Evolutionary conservation across 176 grass and related monocot species (phyloP).

Genomic region (Elymus sibiricus): DNA sequence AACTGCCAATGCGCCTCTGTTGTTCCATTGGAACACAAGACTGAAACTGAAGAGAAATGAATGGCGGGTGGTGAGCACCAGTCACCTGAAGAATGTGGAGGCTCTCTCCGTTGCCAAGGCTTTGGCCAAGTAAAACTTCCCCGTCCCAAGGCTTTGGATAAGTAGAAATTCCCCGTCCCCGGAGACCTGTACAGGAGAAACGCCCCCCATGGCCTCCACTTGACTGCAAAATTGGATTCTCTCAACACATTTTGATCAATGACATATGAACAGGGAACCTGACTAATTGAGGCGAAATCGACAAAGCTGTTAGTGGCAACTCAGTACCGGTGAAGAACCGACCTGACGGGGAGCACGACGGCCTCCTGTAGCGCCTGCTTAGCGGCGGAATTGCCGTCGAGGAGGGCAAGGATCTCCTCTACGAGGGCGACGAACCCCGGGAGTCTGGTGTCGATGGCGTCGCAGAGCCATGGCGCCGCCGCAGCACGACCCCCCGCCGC

Average conservation of each 20-base stretch:
- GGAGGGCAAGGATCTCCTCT: conserved; percentile 34
- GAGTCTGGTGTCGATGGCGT: background rate
- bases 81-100: conserved; percentile 79
- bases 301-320: background rate
- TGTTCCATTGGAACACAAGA: background rate
- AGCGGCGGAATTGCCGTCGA: conserved; percentile 19
- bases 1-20: background rate
- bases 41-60: background rate
- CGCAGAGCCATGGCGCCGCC: background rate
- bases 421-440: background rate
- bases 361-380: too few species aligned
- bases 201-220: conserved; percentile 65
- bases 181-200: conserved; percentile 63
- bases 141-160: too few species aligned
- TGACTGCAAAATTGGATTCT: conserved; percentile 37
- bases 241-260: background rate
- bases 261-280: background rate
- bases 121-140: conserved; percentile 68
- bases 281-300: background rate
- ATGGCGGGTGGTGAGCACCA: too few species aligned
- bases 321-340: too few species aligned
- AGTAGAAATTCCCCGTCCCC: too few species aligned
- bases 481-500: too few species aligned
- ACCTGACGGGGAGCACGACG: too few species aligned
- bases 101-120: conserved; percentile 63